Conservation (phyloP, 768 basidiomycete species). For the Mycena vitilis region DNA sequence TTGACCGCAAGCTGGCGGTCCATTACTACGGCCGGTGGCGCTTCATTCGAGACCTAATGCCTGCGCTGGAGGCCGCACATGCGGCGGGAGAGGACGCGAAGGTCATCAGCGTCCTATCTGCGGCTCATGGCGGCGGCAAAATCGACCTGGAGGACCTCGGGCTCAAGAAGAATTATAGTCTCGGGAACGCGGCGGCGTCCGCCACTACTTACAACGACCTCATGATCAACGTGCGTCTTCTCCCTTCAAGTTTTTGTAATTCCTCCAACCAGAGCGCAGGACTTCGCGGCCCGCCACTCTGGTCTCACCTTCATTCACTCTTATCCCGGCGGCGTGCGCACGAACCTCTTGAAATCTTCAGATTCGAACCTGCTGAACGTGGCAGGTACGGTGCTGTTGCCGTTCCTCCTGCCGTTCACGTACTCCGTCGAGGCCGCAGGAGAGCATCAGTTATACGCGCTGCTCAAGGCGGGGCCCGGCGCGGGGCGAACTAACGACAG, state of each 20-base stretch:
- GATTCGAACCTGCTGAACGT: background rate
- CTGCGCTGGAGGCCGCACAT: background rate
- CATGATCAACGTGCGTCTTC: conserved; percentile 42
- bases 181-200: conserved; percentile 22
- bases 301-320: conserved; percentile 47
- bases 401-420: no score
- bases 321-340: conserved; percentile 40
- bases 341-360: background rate
- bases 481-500: no score
- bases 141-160: no score
- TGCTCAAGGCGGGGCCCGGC: no score
- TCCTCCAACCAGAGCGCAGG: background rate
- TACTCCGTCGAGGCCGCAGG: no score
- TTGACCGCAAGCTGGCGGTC: no score
- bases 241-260: background rate
- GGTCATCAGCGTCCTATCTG: conserved; percentile 22
- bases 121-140: conserved; percentile 36
- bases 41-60: background rate
- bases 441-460: no score
- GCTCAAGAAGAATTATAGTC: no score
- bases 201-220: conserved; percentile 43
- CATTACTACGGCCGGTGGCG: conserved; percentile 38
- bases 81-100: background rate
- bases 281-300: conserved; percentile 43
- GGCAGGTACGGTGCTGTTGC: no score